phyloP scores from a whole-genome alignment of 257 asterid genomes.

The Solanum chiquidenum region DNA sequence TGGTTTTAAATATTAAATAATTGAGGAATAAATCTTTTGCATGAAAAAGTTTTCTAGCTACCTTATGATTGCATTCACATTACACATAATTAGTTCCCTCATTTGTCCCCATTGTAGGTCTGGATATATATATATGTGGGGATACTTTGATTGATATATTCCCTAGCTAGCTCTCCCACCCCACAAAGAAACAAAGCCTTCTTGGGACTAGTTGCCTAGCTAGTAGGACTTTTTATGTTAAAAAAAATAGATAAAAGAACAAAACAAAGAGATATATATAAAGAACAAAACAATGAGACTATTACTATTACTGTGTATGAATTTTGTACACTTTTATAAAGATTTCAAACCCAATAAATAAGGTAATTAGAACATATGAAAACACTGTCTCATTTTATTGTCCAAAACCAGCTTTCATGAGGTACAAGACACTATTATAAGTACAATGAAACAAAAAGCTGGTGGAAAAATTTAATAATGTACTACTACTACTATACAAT shows the following conservation, averaged over 20 bases:
- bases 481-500: slow-evolving; percentile 31
- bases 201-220: too few species aligned
- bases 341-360: background rate
- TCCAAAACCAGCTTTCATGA: background rate
- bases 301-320: background rate
- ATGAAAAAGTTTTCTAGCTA: background rate
- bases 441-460: background rate
- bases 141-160: background rate
- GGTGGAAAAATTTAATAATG: slow-evolving; percentile 2
- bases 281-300: background rate
- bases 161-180: background rate
- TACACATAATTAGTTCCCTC: background rate
- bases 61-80: background rate
- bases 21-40: background rate
- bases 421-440: background rate
- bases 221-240: background rate
- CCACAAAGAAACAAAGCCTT: background rate
- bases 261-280: background rate
- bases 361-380: background rate
- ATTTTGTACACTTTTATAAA: background rate
- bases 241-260: background rate
- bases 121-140: background rate
- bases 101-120: background rate
- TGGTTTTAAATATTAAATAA: background rate
- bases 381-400: background rate